phyloP scores from a whole-genome alignment of 2,329 filamentous ascomycete species.

The Thermomyces lanuginosus region DNA sequence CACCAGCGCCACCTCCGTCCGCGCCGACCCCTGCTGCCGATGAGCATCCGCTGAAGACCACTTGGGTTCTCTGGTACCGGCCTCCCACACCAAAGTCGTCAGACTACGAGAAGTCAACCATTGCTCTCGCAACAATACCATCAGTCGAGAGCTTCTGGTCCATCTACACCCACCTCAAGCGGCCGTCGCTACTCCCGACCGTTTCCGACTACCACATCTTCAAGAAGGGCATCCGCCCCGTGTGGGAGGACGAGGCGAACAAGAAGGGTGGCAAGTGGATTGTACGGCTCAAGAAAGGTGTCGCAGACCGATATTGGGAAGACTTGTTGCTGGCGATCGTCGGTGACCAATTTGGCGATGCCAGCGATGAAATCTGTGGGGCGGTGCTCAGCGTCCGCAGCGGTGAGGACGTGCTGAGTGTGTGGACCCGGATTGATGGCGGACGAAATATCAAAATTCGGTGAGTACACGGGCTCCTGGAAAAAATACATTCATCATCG shows the following conservation, averaged over 20 bases:
- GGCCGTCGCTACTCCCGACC: slow-evolving; percentile 69
- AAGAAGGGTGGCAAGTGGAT: slow-evolving; percentile 96
- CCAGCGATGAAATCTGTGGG: slow-evolving; percentile 84
- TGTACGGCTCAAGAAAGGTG: slow-evolving; percentile 88
- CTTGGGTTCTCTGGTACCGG: slow-evolving; percentile 94
- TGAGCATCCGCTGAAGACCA: slow-evolving; percentile 55
- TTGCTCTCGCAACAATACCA: slow-evolving; percentile 64
- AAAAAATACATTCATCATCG: slow-evolving; percentile 1
- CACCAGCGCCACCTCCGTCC: slow-evolving; percentile 23
- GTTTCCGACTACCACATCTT: slow-evolving; percentile 98
- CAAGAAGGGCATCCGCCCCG: slow-evolving; percentile 86
- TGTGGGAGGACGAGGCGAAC: slow-evolving; percentile 98
- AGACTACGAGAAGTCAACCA: slow-evolving; percentile 94
- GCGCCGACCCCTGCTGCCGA: slow-evolving; percentile 16
- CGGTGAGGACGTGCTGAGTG: slow-evolving; percentile 91
- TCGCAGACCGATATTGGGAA: slow-evolving; percentile 94
- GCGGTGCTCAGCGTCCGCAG: slow-evolving; percentile 87
- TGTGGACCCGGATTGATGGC: slow-evolving; percentile 91
- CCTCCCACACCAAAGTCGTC: slow-evolving; percentile 94
- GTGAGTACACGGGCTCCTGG: slow-evolving; percentile 46
- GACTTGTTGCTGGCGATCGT: slow-evolving; percentile 78
- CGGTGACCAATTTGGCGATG: slow-evolving; percentile 86
- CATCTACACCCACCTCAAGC: slow-evolving; percentile 76
- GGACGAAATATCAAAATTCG: slow-evolving; percentile 91
- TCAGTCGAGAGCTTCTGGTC: slow-evolving; percentile 84